Percentiles rank a stretch among this genome's conserved stretches.
Evolutionary conservation across 257 asterid genomes (phyloP).

Genomic region (Anisodus acutangulus): DNA sequence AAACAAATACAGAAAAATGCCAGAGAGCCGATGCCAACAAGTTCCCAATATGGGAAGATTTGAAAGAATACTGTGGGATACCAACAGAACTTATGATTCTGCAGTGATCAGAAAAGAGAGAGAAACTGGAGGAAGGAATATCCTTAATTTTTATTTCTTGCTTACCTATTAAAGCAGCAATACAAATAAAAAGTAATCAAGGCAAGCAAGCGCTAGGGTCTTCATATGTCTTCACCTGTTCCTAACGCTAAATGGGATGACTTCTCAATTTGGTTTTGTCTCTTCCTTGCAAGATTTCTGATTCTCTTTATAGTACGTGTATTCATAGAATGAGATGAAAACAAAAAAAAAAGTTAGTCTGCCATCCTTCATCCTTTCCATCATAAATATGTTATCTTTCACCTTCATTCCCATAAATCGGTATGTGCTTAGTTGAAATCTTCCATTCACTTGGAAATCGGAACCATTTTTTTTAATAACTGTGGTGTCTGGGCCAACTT

Average conservation of each 20-base stretch:
- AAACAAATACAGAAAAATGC: not conserved
- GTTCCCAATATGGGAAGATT: not conserved
- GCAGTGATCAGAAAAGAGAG: not conserved
- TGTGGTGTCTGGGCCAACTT: too few relatives aligned
- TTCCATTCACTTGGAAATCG: not conserved
- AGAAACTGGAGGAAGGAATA: not conserved
- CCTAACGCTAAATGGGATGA: not conserved
- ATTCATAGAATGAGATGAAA: constrained; percentile 1
- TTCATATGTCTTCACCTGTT: not conserved
- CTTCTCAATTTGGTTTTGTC: not conserved
- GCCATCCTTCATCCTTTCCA: not conserved
- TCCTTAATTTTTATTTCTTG: not conserved
- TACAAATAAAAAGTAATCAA: not conserved
- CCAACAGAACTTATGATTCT: not conserved
- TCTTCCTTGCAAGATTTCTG: not conserved
- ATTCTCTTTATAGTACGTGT: not conserved
- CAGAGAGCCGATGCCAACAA: not conserved
- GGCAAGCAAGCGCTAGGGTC: not conserved
- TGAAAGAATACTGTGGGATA: constrained; percentile 5
- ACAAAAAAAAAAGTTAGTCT: not conserved
- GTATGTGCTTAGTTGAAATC: not conserved
- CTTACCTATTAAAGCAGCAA: not conserved
- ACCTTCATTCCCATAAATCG: not conserved
- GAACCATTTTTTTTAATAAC: too few relatives aligned
- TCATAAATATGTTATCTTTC: not conserved